phyloP scores from a whole-genome alignment of 345 rosid genomes.

The Ricinus communis region DNA sequence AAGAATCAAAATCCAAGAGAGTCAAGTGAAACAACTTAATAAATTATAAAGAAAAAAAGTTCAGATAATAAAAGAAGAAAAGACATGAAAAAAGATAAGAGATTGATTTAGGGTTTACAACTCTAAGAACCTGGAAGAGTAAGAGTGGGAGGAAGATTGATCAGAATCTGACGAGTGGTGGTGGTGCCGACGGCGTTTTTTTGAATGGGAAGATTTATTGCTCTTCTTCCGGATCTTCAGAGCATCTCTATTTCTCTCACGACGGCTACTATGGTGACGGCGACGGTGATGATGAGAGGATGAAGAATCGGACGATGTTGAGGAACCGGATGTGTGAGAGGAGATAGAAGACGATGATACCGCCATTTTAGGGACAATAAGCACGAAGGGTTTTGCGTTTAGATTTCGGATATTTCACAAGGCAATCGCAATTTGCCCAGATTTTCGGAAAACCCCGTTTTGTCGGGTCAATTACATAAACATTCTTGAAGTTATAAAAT shows the following conservation, averaged over 20 bases:
- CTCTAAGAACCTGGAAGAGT: slow-evolving; percentile 57
- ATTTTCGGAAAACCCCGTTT: too few species aligned
- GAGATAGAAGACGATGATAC: slow-evolving; percentile 62
- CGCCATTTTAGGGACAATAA: slow-evolving; percentile 44
- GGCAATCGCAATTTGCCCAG: too few species aligned
- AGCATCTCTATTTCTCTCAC: slow-evolving; percentile 43
- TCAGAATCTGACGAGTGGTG: slow-evolving; percentile 44
- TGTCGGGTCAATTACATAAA: too few species aligned
- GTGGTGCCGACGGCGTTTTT: slow-evolving; percentile 56
- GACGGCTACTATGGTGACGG: slow-evolving; percentile 41
- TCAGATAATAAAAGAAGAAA: background rate
- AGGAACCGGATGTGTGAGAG: slow-evolving; percentile 26
- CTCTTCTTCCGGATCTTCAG: slow-evolving; percentile 74
- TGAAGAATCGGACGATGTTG: slow-evolving; percentile 44
- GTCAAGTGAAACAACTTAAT: too few species aligned
- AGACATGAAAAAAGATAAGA: too few species aligned
- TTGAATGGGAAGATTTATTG: slow-evolving; percentile 43
- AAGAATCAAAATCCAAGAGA: too few species aligned
- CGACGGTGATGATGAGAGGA: slow-evolving; percentile 53
- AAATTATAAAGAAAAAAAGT: too few species aligned
- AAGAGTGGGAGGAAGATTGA: slow-evolving; percentile 42
- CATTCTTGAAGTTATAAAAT: too few species aligned
- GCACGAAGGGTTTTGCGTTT: background rate
- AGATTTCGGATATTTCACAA: background rate
- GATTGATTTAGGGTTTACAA: background rate